Conservation (phyloP, 1,284 basidiomycete genomes). For the Abortiporus biennis region DNA sequence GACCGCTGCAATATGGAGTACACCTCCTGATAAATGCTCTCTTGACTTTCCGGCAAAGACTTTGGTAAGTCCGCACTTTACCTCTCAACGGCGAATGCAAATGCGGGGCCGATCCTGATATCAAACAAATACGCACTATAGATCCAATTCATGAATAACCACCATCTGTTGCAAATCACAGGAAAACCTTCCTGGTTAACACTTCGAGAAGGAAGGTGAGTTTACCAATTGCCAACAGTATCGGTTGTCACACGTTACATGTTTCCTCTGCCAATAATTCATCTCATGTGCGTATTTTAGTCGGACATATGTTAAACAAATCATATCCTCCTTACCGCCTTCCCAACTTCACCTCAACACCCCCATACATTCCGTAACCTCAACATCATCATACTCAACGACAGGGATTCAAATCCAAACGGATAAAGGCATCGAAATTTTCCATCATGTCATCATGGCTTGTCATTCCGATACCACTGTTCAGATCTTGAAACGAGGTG, state of each 20-base stretch:
- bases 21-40: slow-evolving; percentile 67
- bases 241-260: neutral
- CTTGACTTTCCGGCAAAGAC: slow-evolving; percentile 72
- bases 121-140: too few relatives aligned
- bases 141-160: slow-evolving; percentile 76
- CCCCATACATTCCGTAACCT: slow-evolving; percentile 36
- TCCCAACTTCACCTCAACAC: slow-evolving; percentile 57
- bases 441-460: slow-evolving; percentile 77
- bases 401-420: slow-evolving; percentile 26
- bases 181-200: slow-evolving; percentile 78
- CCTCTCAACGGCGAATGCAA: neutral
- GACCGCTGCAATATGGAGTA: slow-evolving; percentile 81
- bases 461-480: slow-evolving; percentile 71
- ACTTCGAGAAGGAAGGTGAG: slow-evolving; percentile 65
- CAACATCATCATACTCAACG: slow-evolving; percentile 1
- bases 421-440: slow-evolving; percentile 39
- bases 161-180: slow-evolving; percentile 71
- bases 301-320: slow-evolving; percentile 59
- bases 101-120: too few relatives aligned
- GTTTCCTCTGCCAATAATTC: slow-evolving; percentile 4
- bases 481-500: slow-evolving; percentile 50
- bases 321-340: slow-evolving; percentile 48
- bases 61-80: slow-evolving; percentile 34
- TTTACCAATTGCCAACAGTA: slow-evolving; percentile 1
- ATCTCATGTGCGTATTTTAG: slow-evolving; percentile 30